Base-by-base conservation (phyloP, 164 flowering plant species). In the Akebia trifoliata region DNA sequence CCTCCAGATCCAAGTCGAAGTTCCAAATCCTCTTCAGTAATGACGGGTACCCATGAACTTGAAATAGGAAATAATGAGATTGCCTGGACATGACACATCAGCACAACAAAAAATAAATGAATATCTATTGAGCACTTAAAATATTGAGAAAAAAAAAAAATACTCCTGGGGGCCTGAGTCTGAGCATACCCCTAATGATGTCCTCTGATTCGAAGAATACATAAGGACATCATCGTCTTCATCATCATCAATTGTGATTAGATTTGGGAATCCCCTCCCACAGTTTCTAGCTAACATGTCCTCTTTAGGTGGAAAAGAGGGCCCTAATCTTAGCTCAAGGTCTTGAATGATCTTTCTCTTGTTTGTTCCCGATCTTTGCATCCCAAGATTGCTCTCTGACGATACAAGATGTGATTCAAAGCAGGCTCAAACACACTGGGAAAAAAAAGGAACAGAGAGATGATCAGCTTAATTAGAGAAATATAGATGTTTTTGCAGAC, bases 21-120 rank as follows among this genome's bases (percentile, higher is more conserved):
- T 61, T 70, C 73, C 37, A 70, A 65, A 50, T 70, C 73, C 50
- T 69, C 73, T 42, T 69, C 73, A 32, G 73, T 59, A 46, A 63
- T 53, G 15, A 65, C 59, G 30, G 72, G 58, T 17, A 21, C 65
- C 73, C 73, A 56, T 11, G 73, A 61, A 52, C 62, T 56, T 21
- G 54, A 8, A 56, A 56, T 59, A 55, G 69, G 62, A 61, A 61
- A 65, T 45, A 70, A 35, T 26, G 46, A 46, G 25, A 61, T 44
- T 17, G 62, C 54, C 69, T 70, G 73, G 25, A 61, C 59, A 44
- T 22, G 26, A 26, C 2, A 42, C 22, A 61, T 12, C 21, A n/a
- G n/a, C 1, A 52, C 11, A 30, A 37, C 5, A 57, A 9, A 49
- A 32, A 42, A 28, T 31, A 50, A 9, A 43, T 4, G 11, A 38